Evolutionary conservation across 441 rosid species (phyloP).

Genomic region (Theobroma grandiflorum): DNA sequence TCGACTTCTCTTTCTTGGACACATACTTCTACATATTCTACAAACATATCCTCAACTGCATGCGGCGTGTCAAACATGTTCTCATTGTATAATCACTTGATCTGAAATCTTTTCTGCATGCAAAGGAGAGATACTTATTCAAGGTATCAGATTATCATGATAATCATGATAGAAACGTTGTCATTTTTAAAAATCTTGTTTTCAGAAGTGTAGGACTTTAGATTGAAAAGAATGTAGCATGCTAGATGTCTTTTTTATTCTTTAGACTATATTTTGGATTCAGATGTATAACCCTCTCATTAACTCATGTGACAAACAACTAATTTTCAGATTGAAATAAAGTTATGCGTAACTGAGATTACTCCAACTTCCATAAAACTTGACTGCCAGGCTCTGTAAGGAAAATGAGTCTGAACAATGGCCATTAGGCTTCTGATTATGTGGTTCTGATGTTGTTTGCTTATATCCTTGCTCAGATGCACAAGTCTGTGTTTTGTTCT

Average conservation of each 20-base stretch:
- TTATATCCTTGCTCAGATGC: background rate
- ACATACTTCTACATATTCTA: background rate
- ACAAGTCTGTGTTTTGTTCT: background rate
- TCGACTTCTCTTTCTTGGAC: slow-evolving; percentile 27
- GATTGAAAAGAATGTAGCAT: slow-evolving; percentile 5
- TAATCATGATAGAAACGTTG: background rate
- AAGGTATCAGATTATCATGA: background rate
- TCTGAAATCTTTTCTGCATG: background rate
- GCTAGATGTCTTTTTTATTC: background rate
- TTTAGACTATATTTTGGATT: slow-evolving; percentile 4
- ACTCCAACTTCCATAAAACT: background rate
- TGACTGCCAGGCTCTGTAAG: background rate
- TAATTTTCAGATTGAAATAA: slow-evolving; percentile 6
- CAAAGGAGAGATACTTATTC: slow-evolving; percentile 1
- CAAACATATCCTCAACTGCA: background rate
- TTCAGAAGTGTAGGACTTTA: background rate
- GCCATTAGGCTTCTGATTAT: background rate
- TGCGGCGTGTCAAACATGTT: background rate
- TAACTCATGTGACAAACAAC: background rate
- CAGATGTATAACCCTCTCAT: background rate
- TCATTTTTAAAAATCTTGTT: background rate
- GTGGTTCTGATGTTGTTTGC: slow-evolving; percentile 1
- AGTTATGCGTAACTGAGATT: background rate
- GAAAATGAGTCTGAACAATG: background rate
- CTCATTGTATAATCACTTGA: slow-evolving; percentile 8